Base-by-base conservation (phyloP, 257 asterid genomes). In the Ilex aquifolium region DNA sequence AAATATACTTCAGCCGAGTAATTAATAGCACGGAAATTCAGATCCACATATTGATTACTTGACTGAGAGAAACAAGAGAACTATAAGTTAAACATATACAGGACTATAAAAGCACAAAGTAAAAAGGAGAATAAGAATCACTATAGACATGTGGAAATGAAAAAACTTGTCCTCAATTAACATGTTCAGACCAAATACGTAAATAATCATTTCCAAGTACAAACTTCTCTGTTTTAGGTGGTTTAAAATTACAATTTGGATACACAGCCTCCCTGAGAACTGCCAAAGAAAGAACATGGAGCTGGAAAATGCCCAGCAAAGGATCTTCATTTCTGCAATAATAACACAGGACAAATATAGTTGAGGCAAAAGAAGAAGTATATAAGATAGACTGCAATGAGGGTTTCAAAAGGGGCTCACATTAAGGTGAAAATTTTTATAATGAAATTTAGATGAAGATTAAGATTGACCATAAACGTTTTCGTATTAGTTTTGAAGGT, bases 271-370 rank as follows among this genome's bases (percentile, higher is more conserved):
- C 97, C 83, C 91, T 79, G 40, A 93, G 93, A 67, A 85, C 96
- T 85, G 82, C 88, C 94, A 93, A 72, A 60, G 95, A 87, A 76
- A 89, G 89, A 79, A 90, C 85, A 67, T 93, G 99, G 73, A 89
- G 87, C 74, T 79, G 79, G 71, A 82, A 84, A 56, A 79, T 72
- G 76, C 71, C 83, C 70, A 52, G 74, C 76, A 90, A 63, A 16
- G 84, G 74, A 65, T 74, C 74, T 70, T 76, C 69, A 64, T 63
- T 77, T 73, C 99, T 90, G 91, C 86, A 80, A 69, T 58, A 31
- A 70, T 9, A 51, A 73, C 53, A 21, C 27, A 73, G 49, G 31
- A 15, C 44, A 27, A 15, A 73, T 62, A 59, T 31, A 62, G 64
- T 60, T 64, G 60, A 32, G 68, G 69, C 17, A 15, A 7, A 53